phyloP scores from a whole-genome alignment of 352 stramenopile genomes.

The Halophytophthora batemanensis region DNA sequence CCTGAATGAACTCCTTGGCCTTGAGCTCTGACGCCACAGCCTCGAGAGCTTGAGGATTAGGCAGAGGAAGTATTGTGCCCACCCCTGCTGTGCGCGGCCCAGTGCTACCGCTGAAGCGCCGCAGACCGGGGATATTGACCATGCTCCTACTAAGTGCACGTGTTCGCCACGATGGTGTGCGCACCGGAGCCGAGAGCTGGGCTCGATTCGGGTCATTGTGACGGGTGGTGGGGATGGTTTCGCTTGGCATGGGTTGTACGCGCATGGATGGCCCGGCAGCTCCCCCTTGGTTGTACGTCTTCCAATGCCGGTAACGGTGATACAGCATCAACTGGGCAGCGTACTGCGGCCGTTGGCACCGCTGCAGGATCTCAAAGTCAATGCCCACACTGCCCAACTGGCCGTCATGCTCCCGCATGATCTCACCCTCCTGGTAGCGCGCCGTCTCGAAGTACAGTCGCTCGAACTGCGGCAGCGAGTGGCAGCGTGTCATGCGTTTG shows the following conservation, averaged over 20 bases:
- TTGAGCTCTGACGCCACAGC: conserved; percentile 16
- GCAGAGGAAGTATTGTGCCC: conserved; percentile 4
- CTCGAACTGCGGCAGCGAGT: conserved; percentile 48
- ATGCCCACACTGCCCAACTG: conserved; percentile 19
- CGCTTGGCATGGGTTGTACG: not conserved
- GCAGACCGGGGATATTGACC: too few species aligned
- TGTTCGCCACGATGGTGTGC: too few species aligned
- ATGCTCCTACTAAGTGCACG: too few species aligned
- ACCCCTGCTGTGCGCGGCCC: not conserved
- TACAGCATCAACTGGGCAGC: conserved; percentile 42
- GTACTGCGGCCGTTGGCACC: conserved; percentile 43
- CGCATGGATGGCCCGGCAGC: conserved; percentile 8
- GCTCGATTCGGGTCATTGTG: not conserved
- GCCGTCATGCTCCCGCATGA: not conserved
- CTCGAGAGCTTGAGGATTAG: conserved; percentile 10
- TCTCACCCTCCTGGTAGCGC: conserved; percentile 4
- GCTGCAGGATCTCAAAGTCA: conserved; percentile 60
- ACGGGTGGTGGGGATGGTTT: not conserved
- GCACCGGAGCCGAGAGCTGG: too few species aligned
- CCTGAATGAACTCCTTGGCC: conserved; percentile 32
- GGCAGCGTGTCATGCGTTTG: conserved; percentile 35
- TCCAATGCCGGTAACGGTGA: conserved; percentile 35
- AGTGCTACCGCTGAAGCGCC: conserved; percentile 6
- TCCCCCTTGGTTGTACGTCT: conserved; percentile 2
- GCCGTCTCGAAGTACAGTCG: conserved; percentile 34